A percentile compares a stretch with the other conserved stretches of the same genome.
Conservation (phyloP, 2,329 filamentous ascomycete genomes). For the Trichoderma aggressivum region DNA sequence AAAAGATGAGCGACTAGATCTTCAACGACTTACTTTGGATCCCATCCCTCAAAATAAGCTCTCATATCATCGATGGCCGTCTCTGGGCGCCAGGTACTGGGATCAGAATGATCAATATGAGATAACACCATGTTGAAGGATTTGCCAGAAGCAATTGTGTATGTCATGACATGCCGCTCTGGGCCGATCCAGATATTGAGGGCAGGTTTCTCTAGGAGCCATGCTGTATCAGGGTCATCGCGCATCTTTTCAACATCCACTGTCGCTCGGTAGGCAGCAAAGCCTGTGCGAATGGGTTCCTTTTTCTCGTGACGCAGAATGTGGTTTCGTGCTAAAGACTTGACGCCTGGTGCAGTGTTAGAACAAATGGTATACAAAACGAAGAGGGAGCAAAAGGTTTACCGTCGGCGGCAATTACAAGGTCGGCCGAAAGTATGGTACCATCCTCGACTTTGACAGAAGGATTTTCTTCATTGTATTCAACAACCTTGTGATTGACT, state of each 20-base stretch:
- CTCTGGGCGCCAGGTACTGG: conserved; percentile 29
- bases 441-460: conserved; percentile 27
- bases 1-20: neutral
- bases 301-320: neutral
- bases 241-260: conserved; percentile 38
- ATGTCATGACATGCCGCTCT: conserved; percentile 44
- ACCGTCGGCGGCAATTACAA: conserved; percentile 39
- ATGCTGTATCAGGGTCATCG: conserved; percentile 34
- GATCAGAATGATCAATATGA: conserved; percentile 37
- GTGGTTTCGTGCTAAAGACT: conserved; percentile 18
- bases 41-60: conserved; percentile 33
- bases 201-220: conserved; percentile 38
- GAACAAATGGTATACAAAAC: neutral
- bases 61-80: conserved; percentile 33
- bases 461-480: conserved; percentile 24
- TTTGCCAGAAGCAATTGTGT: conserved; percentile 40
- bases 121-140: conserved; percentile 47
- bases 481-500: conserved; percentile 26
- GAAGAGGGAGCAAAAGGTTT: neutral
- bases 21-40: conserved; percentile 26
- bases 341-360: neutral
- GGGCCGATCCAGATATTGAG: conserved; percentile 43
- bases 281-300: conserved; percentile 30
- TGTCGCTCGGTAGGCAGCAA: conserved; percentile 41
- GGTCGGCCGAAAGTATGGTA: conserved; percentile 26